phyloP scores from a whole-genome alignment of 768 basidiomycete species.

The Sistotremastrum suecicum region DNA sequence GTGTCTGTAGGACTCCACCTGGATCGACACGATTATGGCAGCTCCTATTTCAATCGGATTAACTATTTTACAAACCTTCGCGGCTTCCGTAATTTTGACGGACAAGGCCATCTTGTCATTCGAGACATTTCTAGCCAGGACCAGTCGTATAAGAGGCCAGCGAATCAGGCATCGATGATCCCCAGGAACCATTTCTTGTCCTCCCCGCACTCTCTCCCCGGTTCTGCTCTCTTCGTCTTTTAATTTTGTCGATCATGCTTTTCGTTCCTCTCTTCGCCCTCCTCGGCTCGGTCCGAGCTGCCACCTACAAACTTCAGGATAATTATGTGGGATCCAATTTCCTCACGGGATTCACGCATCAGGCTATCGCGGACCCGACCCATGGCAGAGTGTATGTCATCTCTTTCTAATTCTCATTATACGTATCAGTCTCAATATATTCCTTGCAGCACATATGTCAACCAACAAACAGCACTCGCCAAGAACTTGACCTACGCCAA shows the following conservation, averaged over 20 bases:
- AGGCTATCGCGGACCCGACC: conserved; percentile 45
- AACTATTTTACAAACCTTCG: too few relatives aligned
- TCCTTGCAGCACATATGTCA: conserved; percentile 26
- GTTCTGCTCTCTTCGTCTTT: not conserved
- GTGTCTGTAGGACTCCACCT: too few relatives aligned
- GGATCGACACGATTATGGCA: too few relatives aligned
- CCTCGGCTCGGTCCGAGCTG: conserved; percentile 19
- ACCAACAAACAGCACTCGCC: conserved; percentile 30
- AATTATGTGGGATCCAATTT: conserved; percentile 34
- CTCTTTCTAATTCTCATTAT: not conserved
- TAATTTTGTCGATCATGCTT: not conserved
- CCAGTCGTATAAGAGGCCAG: too few relatives aligned
- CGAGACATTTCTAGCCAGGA: too few relatives aligned
- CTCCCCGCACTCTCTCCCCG: too few relatives aligned
- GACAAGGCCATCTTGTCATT: too few relatives aligned
- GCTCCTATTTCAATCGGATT: too few relatives aligned
- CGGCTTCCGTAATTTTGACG: too few relatives aligned
- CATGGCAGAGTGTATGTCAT: conserved; percentile 47
- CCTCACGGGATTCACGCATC: conserved; percentile 32
- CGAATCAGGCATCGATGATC: too few relatives aligned
- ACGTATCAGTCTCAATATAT: not conserved
- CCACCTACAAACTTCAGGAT: conserved; percentile 31
- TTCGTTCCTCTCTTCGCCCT: not conserved
- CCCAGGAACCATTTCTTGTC: too few relatives aligned
- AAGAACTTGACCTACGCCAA: conserved; percentile 45